Evolutionary conservation across 1,139 yeast genomes (phyloP), one percentile per base, ranked within the genome.

Genomic region (Suzukiozyma palmioleophila): DNA sequence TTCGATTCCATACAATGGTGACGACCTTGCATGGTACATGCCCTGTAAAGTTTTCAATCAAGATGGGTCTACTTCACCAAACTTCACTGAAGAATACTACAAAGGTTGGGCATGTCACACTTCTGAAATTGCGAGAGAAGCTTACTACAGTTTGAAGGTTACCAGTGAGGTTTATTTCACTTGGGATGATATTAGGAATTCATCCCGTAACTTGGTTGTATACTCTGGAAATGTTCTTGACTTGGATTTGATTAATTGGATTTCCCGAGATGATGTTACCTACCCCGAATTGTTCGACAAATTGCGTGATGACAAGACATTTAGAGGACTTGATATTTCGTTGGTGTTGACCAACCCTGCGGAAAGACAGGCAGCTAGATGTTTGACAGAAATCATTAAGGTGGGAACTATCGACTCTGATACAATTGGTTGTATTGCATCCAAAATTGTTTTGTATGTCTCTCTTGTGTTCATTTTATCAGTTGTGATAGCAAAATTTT

Each of bases 381-480:
- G 98, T 62, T 68, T 92, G 40, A 70, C 84, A n/a, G 97, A 92
- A 60, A 84, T 87, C 42, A 71, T 86, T 41, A 87, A 84, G 62
- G 95, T 90, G 16, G 98, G 98, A 18, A 81, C 79, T 35, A 79
- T 92, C 41, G 97, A 92, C 57, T 79, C 94, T 1, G 89, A 87
- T 40, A 81, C 96, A 10, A 80, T 92, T 54, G 98, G 98, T n/a
- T 92, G 98, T 64, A 81, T 92, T 60, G 96, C 97, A 0, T 87
- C 97, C 1, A 71, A 78, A 45, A 81, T 89, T 36, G 96, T 90
- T 2, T 73, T 92, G 46, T 79, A 81, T 50, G 76, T 84, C 12
- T 85, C 97, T 0, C 73, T 92, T 55, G 82, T 85, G 10, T 87
- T 92, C 59, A 90, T 92, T 54, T 72, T 92, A 43, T 76, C 95